These are phyloP conservation scores for Ganoderma sp. DNA, from an alignment of 1,284 basidiomycete genomes.

Conservation along the genomic window DNA sequence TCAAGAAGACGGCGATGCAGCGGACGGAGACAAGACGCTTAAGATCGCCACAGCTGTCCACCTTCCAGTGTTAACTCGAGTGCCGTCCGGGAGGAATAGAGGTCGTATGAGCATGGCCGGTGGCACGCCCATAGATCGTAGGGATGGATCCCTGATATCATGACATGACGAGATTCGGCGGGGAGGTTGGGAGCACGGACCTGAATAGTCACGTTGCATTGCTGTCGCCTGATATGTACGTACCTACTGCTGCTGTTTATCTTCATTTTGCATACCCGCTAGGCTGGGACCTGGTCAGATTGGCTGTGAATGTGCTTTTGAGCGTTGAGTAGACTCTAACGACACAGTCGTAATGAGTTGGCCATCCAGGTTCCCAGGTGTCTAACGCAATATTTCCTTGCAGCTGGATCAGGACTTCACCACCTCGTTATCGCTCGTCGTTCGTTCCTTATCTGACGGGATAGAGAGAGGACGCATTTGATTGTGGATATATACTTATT, in stretches of 20 bases:
- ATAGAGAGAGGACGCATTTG: not conserved
- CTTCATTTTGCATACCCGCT: conserved; percentile 22
- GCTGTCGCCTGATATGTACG: conserved; percentile 28
- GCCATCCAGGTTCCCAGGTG: no score
- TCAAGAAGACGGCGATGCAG: conserved; percentile 33
- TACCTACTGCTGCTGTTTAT: conserved; percentile 30
- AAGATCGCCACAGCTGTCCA: conserved; percentile 45
- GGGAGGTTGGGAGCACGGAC: conserved; percentile 9
- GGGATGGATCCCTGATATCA: conserved; percentile 17
- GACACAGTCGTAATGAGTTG: no score
- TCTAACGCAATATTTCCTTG: no score
- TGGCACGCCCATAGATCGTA: conserved; percentile 32
- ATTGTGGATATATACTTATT: no score
- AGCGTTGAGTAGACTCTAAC: not conserved
- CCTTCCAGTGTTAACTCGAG: conserved; percentile 67
- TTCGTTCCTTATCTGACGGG: not conserved
- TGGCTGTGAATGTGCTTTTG: not conserved
- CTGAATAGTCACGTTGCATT: conserved; percentile 20
- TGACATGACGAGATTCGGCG: conserved; percentile 5
- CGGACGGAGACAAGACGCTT: conserved; percentile 29
- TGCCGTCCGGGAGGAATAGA: conserved; percentile 63
- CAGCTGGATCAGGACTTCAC: not conserved
- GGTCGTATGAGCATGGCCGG: conserved; percentile 54
- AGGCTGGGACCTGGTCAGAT: conserved; percentile 5
- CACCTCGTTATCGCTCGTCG: not conserved